Evolutionary conservation across 805 yeast genomes (phyloP).

Genomic region (Ogataea chonburiensis): DNA sequence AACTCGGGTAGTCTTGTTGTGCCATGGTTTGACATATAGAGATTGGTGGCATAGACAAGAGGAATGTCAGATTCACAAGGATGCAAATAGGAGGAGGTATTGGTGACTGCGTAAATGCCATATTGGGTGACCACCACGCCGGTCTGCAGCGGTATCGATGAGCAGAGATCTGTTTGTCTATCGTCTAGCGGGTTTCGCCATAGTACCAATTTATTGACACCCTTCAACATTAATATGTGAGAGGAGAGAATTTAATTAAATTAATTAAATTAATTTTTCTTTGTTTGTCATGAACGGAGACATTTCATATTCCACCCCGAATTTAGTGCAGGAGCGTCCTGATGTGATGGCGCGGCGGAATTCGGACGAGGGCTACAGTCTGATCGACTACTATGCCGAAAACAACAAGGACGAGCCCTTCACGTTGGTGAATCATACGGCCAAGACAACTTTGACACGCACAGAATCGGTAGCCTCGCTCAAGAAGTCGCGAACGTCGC

Average conservation of each 20-base stretch:
- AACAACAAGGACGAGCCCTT: slow-evolving; percentile 9
- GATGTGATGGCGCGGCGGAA: slow-evolving; percentile 4
- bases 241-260: not conserved
- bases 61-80: slow-evolving; percentile 24
- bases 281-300: slow-evolving; percentile 9
- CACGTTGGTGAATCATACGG: slow-evolving; percentile 6
- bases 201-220: slow-evolving; percentile 16
- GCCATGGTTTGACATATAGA: slow-evolving; percentile 17
- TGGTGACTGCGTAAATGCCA: slow-evolving; percentile 4
- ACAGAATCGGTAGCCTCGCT: slow-evolving; percentile 27
- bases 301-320: slow-evolving; percentile 13
- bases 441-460: slow-evolving; percentile 18
- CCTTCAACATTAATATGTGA: too few relatives aligned
- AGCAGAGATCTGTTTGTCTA: slow-evolving; percentile 33
- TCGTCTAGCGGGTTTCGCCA: slow-evolving; percentile 35
- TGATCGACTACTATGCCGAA: slow-evolving; percentile 22
- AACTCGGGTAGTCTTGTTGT: slow-evolving; percentile 42
- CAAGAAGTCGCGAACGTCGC: slow-evolving; percentile 24
- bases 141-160: slow-evolving; percentile 26
- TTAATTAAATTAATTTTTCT: slow-evolving; percentile 1
- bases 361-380: slow-evolving; percentile 23
- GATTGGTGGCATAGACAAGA: slow-evolving; percentile 23
- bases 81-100: slow-evolving; percentile 12
- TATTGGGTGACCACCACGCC: slow-evolving; percentile 33
- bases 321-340: slow-evolving; percentile 5